Evolutionary conservation across 2,329 filamentous ascomycete genomes (phyloP), one percentile per base, ranked within the genome.

Genomic region (Colletotrichum higginsianum): DNA sequence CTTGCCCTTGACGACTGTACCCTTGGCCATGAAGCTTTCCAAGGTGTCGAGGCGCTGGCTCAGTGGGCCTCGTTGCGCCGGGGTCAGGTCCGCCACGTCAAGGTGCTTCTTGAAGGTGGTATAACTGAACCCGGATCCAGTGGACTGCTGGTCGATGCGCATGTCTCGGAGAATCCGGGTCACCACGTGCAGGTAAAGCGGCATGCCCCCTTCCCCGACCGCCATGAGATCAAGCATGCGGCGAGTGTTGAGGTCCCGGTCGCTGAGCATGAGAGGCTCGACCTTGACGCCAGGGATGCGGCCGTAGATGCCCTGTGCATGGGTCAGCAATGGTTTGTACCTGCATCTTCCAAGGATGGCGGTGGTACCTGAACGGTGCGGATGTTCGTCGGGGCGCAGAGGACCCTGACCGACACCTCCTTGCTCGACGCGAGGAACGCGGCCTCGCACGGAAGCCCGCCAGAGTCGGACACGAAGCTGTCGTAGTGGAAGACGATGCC

Each of bases 401-500:
- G 78, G 0, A 91, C 86, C 3, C 85, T 81, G 1, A 90, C 88
- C 0, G 81, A 79, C 23, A 90, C 80, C 0, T 80, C 77, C 0
- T 74, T 66, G 30, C 83, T 75, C 0, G 84, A 85, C 0, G 86
- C 82, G 3, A 93, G 78, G 73, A 85, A 89, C 0, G 90, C 89
- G 0, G 87, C 90, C 76, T 93, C 91, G 67, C 90, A 91, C 0
- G 89, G 85, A 0, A 82, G 82, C 15, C 86, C 86, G 1, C 83
- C 80, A 0, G 77, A 75, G 53, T 87, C 84, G 0, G 84, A 87
- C 13, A 84, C 83, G 72, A 88, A 89, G 0, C 84, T 85, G 73
- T 91, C 89, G 69, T 91, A 93, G 73, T 93, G 90, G 60, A 93
- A 92, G 0, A 93, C 86, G 0, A 93, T 79, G 0, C 88, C 90